Conservation (phyloP, 306 rosid genomes). For the Fagus crenata region DNA sequence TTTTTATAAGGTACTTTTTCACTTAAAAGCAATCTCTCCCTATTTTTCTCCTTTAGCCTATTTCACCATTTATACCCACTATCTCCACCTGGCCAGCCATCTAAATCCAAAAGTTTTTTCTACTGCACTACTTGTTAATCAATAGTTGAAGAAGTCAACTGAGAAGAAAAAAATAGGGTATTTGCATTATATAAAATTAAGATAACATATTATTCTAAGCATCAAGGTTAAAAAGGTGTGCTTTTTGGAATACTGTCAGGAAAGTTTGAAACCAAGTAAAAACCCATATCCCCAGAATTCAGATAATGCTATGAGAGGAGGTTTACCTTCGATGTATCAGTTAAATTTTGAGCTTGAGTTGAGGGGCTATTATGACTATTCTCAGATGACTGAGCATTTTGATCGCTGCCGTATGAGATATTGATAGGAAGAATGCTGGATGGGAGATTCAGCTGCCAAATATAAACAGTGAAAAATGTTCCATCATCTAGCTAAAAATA, state of each 20-base stretch:
- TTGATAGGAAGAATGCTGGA: conserved; percentile 56
- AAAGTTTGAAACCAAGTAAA: not conserved
- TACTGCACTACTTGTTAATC: not conserved
- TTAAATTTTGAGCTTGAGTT: conserved; percentile 44
- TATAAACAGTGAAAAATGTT: conserved; percentile 19
- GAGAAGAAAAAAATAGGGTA: not conserved
- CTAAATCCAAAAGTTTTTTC: not conserved
- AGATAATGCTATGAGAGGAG: conserved; percentile 8
- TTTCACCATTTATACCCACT: conserved; percentile 18
- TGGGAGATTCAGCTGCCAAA: conserved; percentile 76
- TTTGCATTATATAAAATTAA: not conserved
- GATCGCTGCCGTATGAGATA: conserved; percentile 27
- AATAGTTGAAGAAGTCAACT: not conserved
- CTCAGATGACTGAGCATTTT: conserved; percentile 35
- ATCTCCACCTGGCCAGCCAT: conserved; percentile 6
- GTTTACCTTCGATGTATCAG: conserved; percentile 68
- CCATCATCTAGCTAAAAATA: conserved; percentile 24
- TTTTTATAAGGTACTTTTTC: not conserved
- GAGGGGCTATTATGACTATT: conserved; percentile 42
- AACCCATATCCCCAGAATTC: conserved; percentile 12
- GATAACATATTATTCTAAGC: not conserved
- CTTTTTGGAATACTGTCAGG: not conserved
- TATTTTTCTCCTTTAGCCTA: conserved; percentile 10
- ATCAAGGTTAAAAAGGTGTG: not conserved
- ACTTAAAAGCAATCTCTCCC: not conserved